Base-by-base conservation (phyloP, 331 rosid genomes). In the Acacia concinna region DNA sequence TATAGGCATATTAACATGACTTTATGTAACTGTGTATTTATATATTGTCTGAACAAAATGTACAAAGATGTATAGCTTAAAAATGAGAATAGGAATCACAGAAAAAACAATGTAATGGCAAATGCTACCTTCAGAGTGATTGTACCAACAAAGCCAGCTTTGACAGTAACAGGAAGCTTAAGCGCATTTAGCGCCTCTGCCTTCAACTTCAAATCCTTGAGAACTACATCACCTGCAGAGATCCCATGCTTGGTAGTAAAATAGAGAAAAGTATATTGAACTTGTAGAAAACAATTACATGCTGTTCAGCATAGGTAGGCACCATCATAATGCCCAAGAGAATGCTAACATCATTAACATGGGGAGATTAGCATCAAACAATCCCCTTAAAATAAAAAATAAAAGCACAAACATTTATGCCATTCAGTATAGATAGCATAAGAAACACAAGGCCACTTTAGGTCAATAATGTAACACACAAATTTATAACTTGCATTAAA, bases 101-200 rank as follows among this genome's bases (percentile, higher is more conserved):
- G 71, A 43, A 20, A 79, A 59, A 65, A 51, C 28, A 76, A 75
- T 71, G 57, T 41, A 57, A 87, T 51, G 31, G 79, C 43, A 75
- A 73, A 82, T 51, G 79, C 81, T 85, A 95, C 99, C 99, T 95
- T 90, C 69, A 95, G 76, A n/a, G 99, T 95, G 78, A 95, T 89
- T 59, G 92, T 89, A 43, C 99, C 99, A 70, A 95, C 88, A 88
- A 95, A 95, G 73, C 98, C 99, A 87, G 99, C 90, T 86, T 91
- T 95, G 78, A 95, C 98, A 9, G 98, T 93, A 69, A 91, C 96
- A 3, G 99, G 99, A 79, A 95, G 97, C 77, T 86, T 95, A n/a
- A 93, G 93, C 27, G 99, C 91, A 84, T 93, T 95, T 54, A 95
- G 84, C 67, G 99, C 98, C 87, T 95, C 98, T 21, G 98, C 90